phyloP scores from a whole-genome alignment of 805 yeast genomes.

The Cyberlindnera japonica region DNA sequence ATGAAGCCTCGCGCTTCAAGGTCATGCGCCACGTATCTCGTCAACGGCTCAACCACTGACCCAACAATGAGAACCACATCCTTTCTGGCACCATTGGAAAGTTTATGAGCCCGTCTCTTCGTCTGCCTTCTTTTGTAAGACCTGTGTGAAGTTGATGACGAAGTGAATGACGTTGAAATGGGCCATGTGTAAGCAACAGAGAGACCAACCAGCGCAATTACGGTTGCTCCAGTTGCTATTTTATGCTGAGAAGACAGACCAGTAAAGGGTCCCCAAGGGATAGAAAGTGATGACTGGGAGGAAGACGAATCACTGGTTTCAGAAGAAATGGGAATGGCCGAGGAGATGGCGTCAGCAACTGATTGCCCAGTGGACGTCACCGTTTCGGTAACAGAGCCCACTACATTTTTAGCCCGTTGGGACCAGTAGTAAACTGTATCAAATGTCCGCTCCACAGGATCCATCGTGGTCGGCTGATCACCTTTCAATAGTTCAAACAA shows the following conservation, averaged over 20 bases:
- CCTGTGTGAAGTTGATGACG: no score
- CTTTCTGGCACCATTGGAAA: conserved; percentile 66
- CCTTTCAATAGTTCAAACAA: no score
- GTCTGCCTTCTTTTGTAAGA: background rate
- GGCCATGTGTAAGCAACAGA: conserved; percentile 1
- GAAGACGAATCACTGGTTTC: background rate
- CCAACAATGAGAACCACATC: conserved; percentile 77
- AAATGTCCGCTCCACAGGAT: conserved; percentile 20
- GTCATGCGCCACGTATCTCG: conserved; percentile 66
- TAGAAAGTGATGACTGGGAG: background rate
- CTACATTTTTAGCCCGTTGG: conserved; percentile 9
- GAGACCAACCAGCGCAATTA: conserved; percentile 4
- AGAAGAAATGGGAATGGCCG: background rate
- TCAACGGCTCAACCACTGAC: conserved; percentile 70
- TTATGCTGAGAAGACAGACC: background rate
- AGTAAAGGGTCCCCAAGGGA: background rate
- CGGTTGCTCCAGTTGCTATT: conserved; percentile 4
- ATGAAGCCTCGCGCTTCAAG: conserved; percentile 77
- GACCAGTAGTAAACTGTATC: conserved; percentile 20
- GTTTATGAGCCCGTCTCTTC: conserved; percentile 55
- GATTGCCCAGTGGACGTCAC: no score
- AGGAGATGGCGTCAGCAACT: conserved; percentile 6
- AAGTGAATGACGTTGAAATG: background rate
- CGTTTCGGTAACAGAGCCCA: conserved; percentile 4
- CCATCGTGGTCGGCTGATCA: no score